Base-by-base conservation (phyloP, 306 rosid genomes). In the Fragaria vesca region DNA sequence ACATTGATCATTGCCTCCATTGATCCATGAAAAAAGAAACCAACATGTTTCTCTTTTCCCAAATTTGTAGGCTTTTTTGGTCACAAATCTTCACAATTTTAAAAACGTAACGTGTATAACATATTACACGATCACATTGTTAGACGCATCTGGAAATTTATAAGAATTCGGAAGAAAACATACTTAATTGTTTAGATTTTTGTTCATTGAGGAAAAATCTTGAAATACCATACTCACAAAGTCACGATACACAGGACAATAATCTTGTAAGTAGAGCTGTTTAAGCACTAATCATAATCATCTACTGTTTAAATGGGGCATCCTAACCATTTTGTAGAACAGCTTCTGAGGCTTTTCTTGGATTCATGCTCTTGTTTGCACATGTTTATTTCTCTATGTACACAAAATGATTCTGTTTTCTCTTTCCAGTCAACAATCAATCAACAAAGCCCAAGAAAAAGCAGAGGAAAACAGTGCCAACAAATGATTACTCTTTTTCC, bases 351-450 rank as follows among this genome's bases (percentile, higher is more conserved):
- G 70, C 69, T 57, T 16, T 71, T 73, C 12, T 28, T 58, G 58
- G 76, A 73, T 40, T 73, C 38, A 54, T 82, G 71, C 36, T 50
- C 18, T 66, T 82, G 66, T 54, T 32, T 34, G 36, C 20, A 28
- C 34, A 46, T 16, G 71, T 57, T 68, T 63, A 58, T 12, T 40
- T 61, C 60, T 77, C 66, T 54, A 42, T 60, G 58, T 69, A 83
- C 90, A 73, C 38, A 32, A 65, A 82, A 87, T 90, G 71, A 88
- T 87, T 84, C 65, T 74, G 78, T 73, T 73, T 79, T 48, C 74
- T 65, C 82, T 81, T 75, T 87, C 71, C 74, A 72, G 93, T 87
- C 91, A 87, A 87, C 75, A 83, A 43, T 72, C 77, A 13, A 2
- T 72, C 75, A 72, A 52, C 76, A 78, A 75, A 15, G 0, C 75